Evolutionary conservation across 1,284 basidiomycete species (phyloP).

Genomic region (Cryptococcus amylolentus): DNA sequence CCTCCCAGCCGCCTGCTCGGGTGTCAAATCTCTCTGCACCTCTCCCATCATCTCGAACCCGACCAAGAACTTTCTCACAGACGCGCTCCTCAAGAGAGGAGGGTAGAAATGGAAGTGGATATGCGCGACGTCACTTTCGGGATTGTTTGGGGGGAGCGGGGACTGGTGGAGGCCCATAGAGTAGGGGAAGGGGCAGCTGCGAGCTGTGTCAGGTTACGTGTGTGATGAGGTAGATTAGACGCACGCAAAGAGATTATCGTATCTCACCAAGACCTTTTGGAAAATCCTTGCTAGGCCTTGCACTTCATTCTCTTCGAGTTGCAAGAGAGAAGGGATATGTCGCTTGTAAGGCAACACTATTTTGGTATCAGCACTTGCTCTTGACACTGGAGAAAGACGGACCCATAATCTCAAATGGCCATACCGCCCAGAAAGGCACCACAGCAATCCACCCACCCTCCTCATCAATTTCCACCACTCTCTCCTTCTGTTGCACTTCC

Average conservation of each 20-base stretch:
- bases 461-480: conserved; percentile 61
- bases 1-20: conserved; percentile 77
- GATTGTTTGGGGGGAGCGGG: conserved; percentile 37
- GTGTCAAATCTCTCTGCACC: conserved; percentile 78
- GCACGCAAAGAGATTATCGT: conserved; percentile 76
- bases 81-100: conserved; percentile 76
- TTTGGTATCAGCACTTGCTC: neutral
- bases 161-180: conserved; percentile 86
- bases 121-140: conserved; percentile 58
- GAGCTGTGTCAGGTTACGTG: conserved; percentile 11
- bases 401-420: conserved; percentile 89
- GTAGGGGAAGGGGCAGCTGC: conserved; percentile 77
- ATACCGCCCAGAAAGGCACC: conserved; percentile 94
- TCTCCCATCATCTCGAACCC: conserved; percentile 94
- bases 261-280: conserved; percentile 65
- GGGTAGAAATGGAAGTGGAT: conserved; percentile 88
- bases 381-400: conserved; percentile 21
- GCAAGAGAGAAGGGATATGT: conserved; percentile 67
- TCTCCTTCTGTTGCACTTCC: conserved; percentile 61
- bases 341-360: conserved; percentile 72
- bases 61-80: conserved; percentile 84
- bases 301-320: conserved; percentile 63
- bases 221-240: neutral
- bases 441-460: conserved; percentile 80
- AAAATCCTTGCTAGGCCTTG: conserved; percentile 63